A percentile compares a stretch with the other conserved stretches of the same genome.
phyloP scores from a whole-genome alignment of 345 rosid genomes.

The Citrus medica region DNA sequence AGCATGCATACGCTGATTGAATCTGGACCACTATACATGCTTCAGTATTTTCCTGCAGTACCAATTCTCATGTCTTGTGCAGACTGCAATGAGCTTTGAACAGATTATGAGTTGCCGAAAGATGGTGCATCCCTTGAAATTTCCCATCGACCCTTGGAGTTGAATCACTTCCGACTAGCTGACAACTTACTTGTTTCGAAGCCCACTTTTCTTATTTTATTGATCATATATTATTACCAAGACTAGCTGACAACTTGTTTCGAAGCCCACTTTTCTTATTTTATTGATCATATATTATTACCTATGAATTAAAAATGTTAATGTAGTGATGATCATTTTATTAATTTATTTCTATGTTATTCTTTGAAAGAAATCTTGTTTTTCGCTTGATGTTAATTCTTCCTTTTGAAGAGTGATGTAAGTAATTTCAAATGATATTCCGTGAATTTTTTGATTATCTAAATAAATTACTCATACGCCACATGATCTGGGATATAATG shows the following conservation, averaged over 20 bases:
- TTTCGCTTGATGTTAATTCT: not conserved
- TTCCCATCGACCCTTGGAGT: not conserved
- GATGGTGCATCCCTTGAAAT: not conserved
- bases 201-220: not conserved
- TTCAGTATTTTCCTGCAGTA: not conserved
- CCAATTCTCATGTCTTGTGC: not conserved
- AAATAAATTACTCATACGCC: too few relatives aligned
- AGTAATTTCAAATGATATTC: too few relatives aligned
- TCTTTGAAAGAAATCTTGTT: not conserved
- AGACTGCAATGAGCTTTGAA: not conserved
- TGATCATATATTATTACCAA: not conserved
- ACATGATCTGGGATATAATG: too few relatives aligned
- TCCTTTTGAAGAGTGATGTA: too few relatives aligned
- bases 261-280: not conserved
- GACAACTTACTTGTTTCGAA: not conserved
- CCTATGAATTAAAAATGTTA: not conserved
- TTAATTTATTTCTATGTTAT: not conserved
- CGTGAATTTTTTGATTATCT: accelerated
- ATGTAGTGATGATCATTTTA: not conserved
- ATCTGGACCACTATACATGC: not conserved
- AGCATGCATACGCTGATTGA: not conserved
- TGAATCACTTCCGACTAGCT: not conserved
- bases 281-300: not conserved
- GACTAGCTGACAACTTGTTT: not conserved
- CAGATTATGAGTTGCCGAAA: not conserved